Evolutionary conservation across 1,284 basidiomycete species (phyloP).

Genomic region (Ganoderma meredithae): DNA sequence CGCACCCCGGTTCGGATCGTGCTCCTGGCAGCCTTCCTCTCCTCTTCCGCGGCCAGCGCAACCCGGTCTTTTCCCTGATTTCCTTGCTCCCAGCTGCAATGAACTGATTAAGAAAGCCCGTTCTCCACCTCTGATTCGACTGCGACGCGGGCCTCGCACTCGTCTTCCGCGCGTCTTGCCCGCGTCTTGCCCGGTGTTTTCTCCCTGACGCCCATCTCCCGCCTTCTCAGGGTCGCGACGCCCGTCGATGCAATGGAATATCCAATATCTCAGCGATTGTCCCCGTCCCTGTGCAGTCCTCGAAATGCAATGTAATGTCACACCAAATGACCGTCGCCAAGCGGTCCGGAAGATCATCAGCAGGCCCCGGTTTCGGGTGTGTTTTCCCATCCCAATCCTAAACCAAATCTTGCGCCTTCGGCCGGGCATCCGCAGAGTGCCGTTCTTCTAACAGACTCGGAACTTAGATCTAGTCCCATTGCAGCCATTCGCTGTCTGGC

Average conservation of each 20-base stretch:
- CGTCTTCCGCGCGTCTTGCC: not conserved
- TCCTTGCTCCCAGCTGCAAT: constrained; percentile 16
- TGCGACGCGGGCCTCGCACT: constrained; percentile 2
- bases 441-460: constrained; percentile 25
- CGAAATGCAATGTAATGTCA: constrained; percentile 8
- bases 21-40: constrained; percentile 10
- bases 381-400: constrained; percentile 32
- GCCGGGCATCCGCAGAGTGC: constrained; percentile 26
- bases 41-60: constrained; percentile 18
- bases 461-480: constrained; percentile 26
- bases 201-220: constrained; percentile 4
- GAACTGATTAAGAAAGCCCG: constrained; percentile 19
- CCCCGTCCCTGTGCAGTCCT: constrained; percentile 9
- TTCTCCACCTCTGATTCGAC: constrained; percentile 18
- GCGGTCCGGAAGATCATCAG: constrained; percentile 33
- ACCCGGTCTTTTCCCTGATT: constrained; percentile 21
- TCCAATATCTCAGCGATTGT: constrained; percentile 24
- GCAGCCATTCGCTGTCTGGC: constrained; percentile 19
- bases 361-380: constrained; percentile 30
- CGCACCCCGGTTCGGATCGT: not conserved
- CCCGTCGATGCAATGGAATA: constrained; percentile 16
- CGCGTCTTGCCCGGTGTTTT: constrained; percentile 7
- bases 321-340: constrained; percentile 27
- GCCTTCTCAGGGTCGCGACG: constrained; percentile 14
- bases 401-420: constrained; percentile 31